Base-by-base conservation (phyloP, 2,329 filamentous ascomycete species). In the Drechmeria coniospora region DNA sequence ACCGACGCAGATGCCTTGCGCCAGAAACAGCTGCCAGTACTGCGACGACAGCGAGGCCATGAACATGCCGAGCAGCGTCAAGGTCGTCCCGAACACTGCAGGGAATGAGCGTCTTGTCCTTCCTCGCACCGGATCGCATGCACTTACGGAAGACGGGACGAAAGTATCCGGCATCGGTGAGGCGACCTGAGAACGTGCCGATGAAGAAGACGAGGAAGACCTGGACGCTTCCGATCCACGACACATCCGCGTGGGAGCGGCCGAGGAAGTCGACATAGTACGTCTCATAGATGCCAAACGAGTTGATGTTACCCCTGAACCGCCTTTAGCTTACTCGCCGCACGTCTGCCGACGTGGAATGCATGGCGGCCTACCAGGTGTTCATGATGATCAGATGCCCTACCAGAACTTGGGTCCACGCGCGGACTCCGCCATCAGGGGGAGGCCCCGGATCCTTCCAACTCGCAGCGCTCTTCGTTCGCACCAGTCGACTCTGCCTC, bases 1-100 rank as follows among this genome's bases (percentile, higher is more conserved):
- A 0, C 70, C 69, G 15, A 65, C 57, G 23, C 67, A 69, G 1
- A 75, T 34, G 0, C 66, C 70, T 35, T 75, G 70, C 0, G 57
- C 49, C 0, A 68, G 51, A 17, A 67, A 50, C 0, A 66, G 33
- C 25, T 65, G 59, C 53, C 57, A 65, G 38, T 63, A 65, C 14
- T 41, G 34, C 0, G 41, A 55, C 6, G 51, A 43, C 1, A 61
- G 41, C 18, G 57, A 61, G 7, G 59, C 59, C 38, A 53, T 49
- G 38, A 67, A 57, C 15, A 59, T 51, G 11, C 61, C 61, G 1
- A 59, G 15, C 0, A 61, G 34, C 30, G 68, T 58, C 17, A 71
- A 42, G 11, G 55, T 42, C 0, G 48, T 47, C 1, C 58, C 54
- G 0, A 41, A 33, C 0, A 52, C 32, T n/a, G n/a, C n/a, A n/a